A percentile compares a stretch with the other conserved stretches of the same genome.
Conservation (phyloP, 2,329 filamentous ascomycete species). For the Cladosporium colombiae region DNA sequence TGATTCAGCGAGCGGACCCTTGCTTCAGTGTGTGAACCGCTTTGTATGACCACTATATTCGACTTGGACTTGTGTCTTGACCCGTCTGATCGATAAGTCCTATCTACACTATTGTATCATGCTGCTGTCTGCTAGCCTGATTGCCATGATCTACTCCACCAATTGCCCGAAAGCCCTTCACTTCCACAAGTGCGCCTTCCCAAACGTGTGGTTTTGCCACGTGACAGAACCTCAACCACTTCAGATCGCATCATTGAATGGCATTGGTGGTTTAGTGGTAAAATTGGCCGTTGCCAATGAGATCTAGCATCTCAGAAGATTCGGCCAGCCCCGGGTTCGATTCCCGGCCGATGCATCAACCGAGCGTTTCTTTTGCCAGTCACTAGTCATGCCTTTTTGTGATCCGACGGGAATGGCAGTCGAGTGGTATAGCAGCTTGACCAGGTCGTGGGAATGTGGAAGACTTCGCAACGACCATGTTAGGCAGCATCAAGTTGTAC, state of each 20-base stretch:
- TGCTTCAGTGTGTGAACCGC: background rate
- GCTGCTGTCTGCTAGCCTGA: background rate
- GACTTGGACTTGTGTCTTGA: background rate
- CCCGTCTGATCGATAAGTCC: background rate
- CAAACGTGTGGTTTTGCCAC: background rate
- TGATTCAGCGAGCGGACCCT: conserved; percentile 17
- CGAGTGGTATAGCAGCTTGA: background rate
- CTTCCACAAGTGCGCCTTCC: background rate
- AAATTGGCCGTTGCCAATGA: conserved; percentile 18
- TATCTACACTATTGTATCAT: background rate
- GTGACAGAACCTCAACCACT: background rate
- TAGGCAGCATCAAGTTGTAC: no score
- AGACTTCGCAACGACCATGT: background rate
- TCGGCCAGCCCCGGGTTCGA: conserved; percentile 20
- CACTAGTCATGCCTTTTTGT: background rate
- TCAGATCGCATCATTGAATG: background rate
- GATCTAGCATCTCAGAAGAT: background rate
- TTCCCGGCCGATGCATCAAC: conserved; percentile 17
- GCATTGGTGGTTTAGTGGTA: conserved; percentile 20
- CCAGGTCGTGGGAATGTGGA: background rate
- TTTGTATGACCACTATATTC: background rate
- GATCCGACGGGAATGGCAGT: background rate
- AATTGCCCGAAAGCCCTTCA: background rate
- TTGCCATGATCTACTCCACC: background rate
- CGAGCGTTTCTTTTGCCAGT: background rate